These are phyloP conservation scores for Narthecium ossifragum DNA, from an alignment of 106 monocot species.

Conservation along the genomic window DNA sequence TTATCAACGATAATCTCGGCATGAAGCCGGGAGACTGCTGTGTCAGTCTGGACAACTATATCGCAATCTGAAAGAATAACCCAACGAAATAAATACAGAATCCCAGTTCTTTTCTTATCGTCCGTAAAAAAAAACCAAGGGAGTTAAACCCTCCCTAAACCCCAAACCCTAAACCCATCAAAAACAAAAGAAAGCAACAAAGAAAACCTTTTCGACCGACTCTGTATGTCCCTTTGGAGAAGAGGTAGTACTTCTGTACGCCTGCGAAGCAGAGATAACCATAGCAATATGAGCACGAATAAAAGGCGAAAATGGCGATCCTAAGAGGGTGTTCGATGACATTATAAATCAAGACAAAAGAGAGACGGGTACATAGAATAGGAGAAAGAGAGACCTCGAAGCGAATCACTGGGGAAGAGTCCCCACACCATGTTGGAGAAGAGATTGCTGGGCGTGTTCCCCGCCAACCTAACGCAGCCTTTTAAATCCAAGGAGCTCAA, in stretches of 20 bases:
- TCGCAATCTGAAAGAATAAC: slow-evolving; percentile 67
- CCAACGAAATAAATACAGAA: neutral
- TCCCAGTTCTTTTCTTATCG: no score
- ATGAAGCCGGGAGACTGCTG: slow-evolving; percentile 75
- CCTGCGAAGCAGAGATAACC: slow-evolving; percentile 27
- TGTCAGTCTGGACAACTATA: slow-evolving; percentile 76
- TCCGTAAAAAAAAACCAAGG: no score
- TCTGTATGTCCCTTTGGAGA: slow-evolving; percentile 75
- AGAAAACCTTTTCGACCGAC: slow-evolving; percentile 83
- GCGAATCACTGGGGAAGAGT: slow-evolving; percentile 43
- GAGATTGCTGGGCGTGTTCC: no score
- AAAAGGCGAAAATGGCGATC: neutral
- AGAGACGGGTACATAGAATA: neutral
- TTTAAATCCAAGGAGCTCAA: no score
- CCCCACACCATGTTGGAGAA: slow-evolving; percentile 89
- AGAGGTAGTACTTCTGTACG: slow-evolving; percentile 71
- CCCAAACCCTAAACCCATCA: neutral
- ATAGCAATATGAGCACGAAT: neutral
- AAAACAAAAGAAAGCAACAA: neutral
- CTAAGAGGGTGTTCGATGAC: neutral
- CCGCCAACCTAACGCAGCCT: no score
- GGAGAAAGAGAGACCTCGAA: slow-evolving; percentile 30
- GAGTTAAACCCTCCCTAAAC: neutral
- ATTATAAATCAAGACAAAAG: neutral
- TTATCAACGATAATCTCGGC: slow-evolving; percentile 74